Evolutionary conservation across 345 rosid genomes (phyloP).

Genomic region (Syzygium aqueum): DNA sequence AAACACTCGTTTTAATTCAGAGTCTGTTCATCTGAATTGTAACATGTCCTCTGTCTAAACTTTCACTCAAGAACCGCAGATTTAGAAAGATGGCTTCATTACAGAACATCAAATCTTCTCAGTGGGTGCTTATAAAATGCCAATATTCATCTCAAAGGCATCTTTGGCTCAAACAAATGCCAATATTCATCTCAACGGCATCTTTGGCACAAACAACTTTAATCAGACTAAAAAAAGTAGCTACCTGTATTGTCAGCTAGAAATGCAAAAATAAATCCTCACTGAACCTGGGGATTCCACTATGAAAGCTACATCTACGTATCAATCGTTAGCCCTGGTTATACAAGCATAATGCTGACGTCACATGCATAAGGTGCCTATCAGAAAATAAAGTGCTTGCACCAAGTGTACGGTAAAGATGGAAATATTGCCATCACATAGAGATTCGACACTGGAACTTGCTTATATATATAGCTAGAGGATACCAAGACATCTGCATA

Average conservation of each 20-base stretch:
- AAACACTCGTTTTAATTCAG: background rate
- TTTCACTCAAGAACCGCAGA: background rate
- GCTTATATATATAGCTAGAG: constrained; percentile 29
- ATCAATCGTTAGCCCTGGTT: constrained; percentile 39
- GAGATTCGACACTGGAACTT: constrained; percentile 12
- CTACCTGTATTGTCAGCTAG: background rate
- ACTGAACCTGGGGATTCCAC: constrained; percentile 6
- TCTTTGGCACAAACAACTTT: background rate
- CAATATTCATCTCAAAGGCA: background rate
- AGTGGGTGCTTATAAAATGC: background rate
- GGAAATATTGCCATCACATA: constrained; percentile 15
- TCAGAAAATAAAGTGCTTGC: constrained; percentile 30
- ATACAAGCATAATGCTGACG: constrained; percentile 46
- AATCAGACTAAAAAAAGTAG: background rate
- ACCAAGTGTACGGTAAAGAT: constrained; percentile 51
- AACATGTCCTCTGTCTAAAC: background rate
- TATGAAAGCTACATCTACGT: constrained; percentile 43
- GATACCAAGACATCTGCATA: constrained; percentile 16
- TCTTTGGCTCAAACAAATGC: background rate
- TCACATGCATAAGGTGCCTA: constrained; percentile 37
- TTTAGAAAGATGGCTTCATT: background rate
- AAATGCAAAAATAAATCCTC: background rate
- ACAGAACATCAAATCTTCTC: background rate
- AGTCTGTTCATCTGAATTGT: background rate
- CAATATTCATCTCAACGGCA: background rate